phyloP scores from a whole-genome alignment of 1,284 basidiomycete species.

The Ustilago shanxiensis region DNA sequence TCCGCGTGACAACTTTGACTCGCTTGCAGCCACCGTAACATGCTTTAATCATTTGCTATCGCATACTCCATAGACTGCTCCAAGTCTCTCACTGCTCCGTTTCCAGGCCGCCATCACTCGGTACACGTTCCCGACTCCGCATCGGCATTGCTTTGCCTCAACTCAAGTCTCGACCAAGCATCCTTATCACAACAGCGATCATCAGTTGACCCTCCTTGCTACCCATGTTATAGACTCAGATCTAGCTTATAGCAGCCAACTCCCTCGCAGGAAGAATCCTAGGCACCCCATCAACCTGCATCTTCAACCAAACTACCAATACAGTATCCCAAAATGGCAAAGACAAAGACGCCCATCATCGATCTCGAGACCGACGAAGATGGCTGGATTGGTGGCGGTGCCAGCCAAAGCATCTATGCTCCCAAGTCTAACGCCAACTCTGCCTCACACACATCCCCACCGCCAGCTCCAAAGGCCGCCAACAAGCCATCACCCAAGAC shows the following conservation, averaged over 20 bases:
- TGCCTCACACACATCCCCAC: slow-evolving; percentile 25
- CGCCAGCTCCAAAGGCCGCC: slow-evolving; percentile 17
- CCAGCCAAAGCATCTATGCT: slow-evolving; percentile 57
- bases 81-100: background rate
- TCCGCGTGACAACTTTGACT: background rate
- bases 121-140: background rate
- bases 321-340: slow-evolving; percentile 9
- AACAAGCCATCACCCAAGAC: slow-evolving; percentile 29
- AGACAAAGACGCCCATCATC: slow-evolving; percentile 28
- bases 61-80: background rate
- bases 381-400: slow-evolving; percentile 54
- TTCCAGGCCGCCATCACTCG: background rate
- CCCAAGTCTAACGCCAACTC: slow-evolving; percentile 16
- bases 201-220: background rate
- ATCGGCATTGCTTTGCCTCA: background rate
- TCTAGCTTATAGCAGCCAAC: slow-evolving; percentile 21
- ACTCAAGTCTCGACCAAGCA: background rate
- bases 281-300: slow-evolving; percentile 16
- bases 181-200: background rate
- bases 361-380: slow-evolving; percentile 46
- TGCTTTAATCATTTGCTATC: background rate
- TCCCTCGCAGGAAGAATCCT: slow-evolving; percentile 11
- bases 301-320: background rate
- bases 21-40: background rate
- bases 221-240: slow-evolving; percentile 15